Evolutionary conservation across 2,329 filamentous ascomycete species (phyloP).

Genomic region (Ascochyta rabiei): DNA sequence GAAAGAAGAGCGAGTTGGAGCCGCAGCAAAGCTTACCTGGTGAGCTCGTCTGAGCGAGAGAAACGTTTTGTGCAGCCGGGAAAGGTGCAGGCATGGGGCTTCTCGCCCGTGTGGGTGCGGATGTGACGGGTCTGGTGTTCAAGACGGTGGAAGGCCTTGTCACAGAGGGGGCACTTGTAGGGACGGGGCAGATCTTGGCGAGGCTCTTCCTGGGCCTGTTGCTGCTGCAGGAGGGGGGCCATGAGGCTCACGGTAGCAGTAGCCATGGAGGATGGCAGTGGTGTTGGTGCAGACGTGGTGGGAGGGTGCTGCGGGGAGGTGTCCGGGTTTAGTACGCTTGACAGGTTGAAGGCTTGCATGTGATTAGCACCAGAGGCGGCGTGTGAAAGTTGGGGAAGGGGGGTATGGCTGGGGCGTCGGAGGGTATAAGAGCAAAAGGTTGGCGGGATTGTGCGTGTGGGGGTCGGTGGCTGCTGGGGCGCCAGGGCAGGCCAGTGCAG

Average conservation of each 20-base stretch:
- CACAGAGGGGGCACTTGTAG: constrained; percentile 98
- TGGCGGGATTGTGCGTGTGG: constrained; percentile 35
- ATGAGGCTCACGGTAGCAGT: constrained; percentile 56
- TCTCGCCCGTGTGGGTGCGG: constrained; percentile 96
- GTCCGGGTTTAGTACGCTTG: constrained; percentile 50
- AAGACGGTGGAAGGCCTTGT: constrained; percentile 97
- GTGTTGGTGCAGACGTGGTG: constrained; percentile 14
- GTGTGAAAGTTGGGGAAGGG: constrained; percentile 44
- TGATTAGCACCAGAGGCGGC: constrained; percentile 46
- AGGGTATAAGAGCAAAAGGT: constrained; percentile 40
- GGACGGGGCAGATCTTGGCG: constrained; percentile 87
- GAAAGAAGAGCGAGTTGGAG: neutral
- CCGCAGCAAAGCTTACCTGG: constrained; percentile 47
- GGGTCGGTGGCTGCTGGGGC: constrained; percentile 36
- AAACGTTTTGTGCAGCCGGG: constrained; percentile 97
- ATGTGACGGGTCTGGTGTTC: constrained; percentile 95
- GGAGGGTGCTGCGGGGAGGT: constrained; percentile 17
- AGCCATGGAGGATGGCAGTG: constrained; percentile 41
- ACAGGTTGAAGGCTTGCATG: constrained; percentile 47
- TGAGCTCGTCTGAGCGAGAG: constrained; percentile 94
- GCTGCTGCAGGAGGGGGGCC: constrained; percentile 67
- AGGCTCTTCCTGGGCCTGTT: constrained; percentile 58
- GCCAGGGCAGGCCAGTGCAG: neutral
- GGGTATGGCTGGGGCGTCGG: constrained; percentile 45
- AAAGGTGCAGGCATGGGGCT: constrained; percentile 94